Conservation (phyloP, 2,329 filamentous ascomycete species). For the Fusarium goolgardi region DNA sequence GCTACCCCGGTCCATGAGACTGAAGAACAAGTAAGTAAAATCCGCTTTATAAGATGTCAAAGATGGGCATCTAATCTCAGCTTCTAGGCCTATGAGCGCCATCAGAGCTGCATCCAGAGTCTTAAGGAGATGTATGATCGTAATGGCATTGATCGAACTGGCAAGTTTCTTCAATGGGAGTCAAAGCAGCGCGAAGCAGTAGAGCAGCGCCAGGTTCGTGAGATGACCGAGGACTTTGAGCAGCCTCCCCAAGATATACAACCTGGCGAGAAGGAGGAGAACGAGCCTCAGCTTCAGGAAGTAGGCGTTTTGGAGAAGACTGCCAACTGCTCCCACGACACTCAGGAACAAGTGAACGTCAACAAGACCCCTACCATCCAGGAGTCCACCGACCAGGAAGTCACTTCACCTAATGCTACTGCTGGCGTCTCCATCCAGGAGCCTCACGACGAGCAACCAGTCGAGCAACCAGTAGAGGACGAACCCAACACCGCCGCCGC, state of each 20-base stretch:
- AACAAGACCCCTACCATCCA: neutral
- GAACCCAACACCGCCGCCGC: neutral
- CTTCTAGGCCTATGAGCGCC: constrained; percentile 4
- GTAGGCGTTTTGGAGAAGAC: neutral
- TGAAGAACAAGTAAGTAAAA: constrained; percentile 1
- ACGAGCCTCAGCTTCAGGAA: neutral
- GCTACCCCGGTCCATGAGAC: neutral
- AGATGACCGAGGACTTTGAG: constrained; percentile 10
- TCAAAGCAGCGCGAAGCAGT: neutral
- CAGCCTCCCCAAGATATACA: neutral
- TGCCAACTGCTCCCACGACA: neutral
- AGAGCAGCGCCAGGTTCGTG: constrained; percentile 6
- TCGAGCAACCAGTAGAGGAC: neutral
- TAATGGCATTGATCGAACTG: neutral
- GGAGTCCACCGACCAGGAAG: neutral
- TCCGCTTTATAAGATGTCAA: neutral
- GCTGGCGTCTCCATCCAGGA: neutral
- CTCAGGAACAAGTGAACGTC: neutral
- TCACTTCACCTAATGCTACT: neutral
- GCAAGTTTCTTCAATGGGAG: neutral
- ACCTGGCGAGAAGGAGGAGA: neutral
- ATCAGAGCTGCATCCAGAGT: neutral
- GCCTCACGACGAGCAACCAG: neutral
- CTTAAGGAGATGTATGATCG: neutral
- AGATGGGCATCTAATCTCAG: neutral